Percentiles rank a stretch among this genome's conserved stretches.
Evolutionary conservation across 2,329 filamentous ascomycete species (phyloP).

Genomic region (Penicillium brasilianum): DNA sequence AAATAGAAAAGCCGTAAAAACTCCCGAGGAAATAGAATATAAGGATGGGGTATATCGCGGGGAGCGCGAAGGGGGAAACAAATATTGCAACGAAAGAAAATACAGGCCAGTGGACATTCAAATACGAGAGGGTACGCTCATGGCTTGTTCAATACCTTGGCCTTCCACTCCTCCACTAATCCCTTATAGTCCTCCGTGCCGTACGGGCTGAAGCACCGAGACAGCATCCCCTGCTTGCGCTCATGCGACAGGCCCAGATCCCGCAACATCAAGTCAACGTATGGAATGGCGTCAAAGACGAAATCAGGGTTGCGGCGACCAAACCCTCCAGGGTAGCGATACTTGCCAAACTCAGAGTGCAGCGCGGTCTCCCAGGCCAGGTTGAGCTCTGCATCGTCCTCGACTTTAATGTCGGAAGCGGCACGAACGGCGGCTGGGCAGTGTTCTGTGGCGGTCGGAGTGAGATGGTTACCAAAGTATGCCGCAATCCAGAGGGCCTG

Average conservation of each 20-base stretch:
- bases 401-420: constrained; percentile 19
- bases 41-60: constrained; percentile 24
- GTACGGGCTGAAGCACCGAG: constrained; percentile 46
- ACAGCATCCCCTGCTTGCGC: constrained; percentile 41
- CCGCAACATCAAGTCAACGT: constrained; percentile 69
- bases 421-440: constrained; percentile 29
- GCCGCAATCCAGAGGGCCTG: constrained; percentile 68
- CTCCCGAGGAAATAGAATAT: background rate
- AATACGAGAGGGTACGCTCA: background rate
- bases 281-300: constrained; percentile 77
- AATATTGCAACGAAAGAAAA: background rate
- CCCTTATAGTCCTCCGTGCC: constrained; percentile 48
- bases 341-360: constrained; percentile 70
- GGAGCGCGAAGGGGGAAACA: constrained; percentile 15
- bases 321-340: constrained; percentile 67
- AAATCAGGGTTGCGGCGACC: constrained; percentile 64
- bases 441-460: constrained; percentile 33
- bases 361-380: constrained; percentile 64
- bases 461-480: constrained; percentile 63
- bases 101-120: background rate
- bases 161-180: constrained; percentile 48
- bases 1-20: background rate
- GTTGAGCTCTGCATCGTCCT: constrained; percentile 31
- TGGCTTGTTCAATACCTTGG: background rate
- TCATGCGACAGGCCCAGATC: constrained; percentile 66